phyloP scores from a whole-genome alignment of 257 asterid species.

The Solanum chiquidenum region DNA sequence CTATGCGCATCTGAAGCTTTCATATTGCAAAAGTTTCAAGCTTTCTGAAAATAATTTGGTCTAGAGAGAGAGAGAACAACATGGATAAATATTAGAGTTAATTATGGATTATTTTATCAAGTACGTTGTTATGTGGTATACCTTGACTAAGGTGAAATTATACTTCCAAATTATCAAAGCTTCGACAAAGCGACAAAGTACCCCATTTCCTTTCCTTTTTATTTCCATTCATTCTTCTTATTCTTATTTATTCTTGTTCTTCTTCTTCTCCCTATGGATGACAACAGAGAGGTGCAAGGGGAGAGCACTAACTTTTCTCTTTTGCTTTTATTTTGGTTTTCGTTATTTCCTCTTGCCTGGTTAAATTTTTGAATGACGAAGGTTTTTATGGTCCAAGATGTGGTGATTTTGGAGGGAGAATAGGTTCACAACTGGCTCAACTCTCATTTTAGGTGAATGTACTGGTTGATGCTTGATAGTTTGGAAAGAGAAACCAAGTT shows the following conservation, averaged over 20 bases:
- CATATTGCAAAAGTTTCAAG: neutral
- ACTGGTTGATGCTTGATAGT: neutral
- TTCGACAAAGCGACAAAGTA: neutral
- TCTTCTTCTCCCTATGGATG: neutral
- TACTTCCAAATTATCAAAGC: neutral
- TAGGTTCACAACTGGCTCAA: neutral
- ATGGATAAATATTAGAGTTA: neutral
- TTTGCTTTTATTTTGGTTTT: neutral
- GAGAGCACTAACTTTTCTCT: neutral
- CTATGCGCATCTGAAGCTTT: neutral
- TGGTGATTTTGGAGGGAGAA: neutral
- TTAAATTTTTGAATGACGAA: neutral
- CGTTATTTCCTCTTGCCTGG: neutral
- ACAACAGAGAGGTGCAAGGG: neutral
- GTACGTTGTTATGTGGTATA: neutral
- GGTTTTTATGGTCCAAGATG: neutral
- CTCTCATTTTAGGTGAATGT: neutral
- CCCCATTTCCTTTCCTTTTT: neutral
- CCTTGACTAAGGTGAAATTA: neutral
- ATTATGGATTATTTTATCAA: neutral
- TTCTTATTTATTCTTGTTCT: neutral
- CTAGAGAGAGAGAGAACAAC: neutral
- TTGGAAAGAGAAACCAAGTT: neutral
- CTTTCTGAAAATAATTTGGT: neutral
- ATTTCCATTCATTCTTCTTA: neutral